Evolutionary conservation across 768 basidiomycete genomes (phyloP), one percentile per base, ranked within the genome.

Genomic region (Grammothele lineata): DNA sequence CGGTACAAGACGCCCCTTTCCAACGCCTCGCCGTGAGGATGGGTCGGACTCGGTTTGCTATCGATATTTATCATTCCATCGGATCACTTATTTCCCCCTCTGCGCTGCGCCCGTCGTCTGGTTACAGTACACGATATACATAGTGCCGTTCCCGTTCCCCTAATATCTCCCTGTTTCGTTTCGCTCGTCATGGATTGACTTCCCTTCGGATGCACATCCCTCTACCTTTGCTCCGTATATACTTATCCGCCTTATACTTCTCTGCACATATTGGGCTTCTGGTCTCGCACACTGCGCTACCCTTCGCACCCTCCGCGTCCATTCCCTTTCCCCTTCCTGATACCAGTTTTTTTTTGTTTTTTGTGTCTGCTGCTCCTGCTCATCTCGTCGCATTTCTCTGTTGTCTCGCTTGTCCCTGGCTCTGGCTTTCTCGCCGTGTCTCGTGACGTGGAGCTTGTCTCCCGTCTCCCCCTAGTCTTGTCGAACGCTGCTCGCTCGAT

Each of bases 181-280:
- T 17, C 44, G 40, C 33, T 32, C 42, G 51, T 53, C 51, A 48
- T 45, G 51, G 46, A 53, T 48, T 53, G 51, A 53, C 46, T 37
- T 47, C 41, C 24, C 14, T 14, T 7, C 6, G 46, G 45, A 40
- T 54, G 43, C 61, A 62, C 56, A 59, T 63, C 52, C 41, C 53
- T 46, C 45, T 50, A 42, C 49, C 47, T 48, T 36, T 39, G 21
- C 47, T 48, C 36, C 38, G 45, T 50, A 58, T 58, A 62, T 63
- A 63, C 67, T 64, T 66, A 62, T 61, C 56, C 56, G 48, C 60
- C 67, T 55, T 58, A 54, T 60, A 44, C 38, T 43, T 37, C 45
- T n/a, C 25, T 47, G 51, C 43, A 53, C 51, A 53, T 53, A 40
- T 53, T 44, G 45, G 51, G 51, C 44, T 43, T 36, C 34, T 43